Base-by-base conservation (phyloP, 225 moss, liverwort and hornwort species). In the Sphagnum tenellum region DNA sequence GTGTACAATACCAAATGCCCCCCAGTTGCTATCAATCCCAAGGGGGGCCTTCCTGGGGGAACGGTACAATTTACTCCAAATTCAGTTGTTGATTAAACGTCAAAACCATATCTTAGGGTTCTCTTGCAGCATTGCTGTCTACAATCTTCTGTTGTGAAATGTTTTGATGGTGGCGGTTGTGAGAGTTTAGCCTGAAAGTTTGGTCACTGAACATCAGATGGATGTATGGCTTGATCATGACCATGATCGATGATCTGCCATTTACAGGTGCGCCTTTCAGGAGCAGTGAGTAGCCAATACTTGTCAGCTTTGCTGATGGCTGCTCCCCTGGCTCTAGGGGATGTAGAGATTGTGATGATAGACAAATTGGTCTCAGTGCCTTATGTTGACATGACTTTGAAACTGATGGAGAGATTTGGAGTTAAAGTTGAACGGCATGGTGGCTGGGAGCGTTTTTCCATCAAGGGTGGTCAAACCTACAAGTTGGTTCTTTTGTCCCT, bases 351-450 rank as follows among this genome's bases (percentile, higher is more conserved):
- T 62, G 87, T 85, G 73, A 98, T 98, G 76, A 67, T 82, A 9
- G 93, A 98, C 74, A 93, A 98, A 76, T 72, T 98, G 69, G 90
- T 98, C 51, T 98, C 96, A 45, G 89, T 93, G 65, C 96, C 96
- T 0, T 98, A 98, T 45, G 93, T 93, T 4, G 93, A 98, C 74
- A 98, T 98, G 90, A 98, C 96, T 62, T 77, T 98, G 65, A 82
- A 87, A 65, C 66, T 98, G 2, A 98, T 98, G 93, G 78, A 90
- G 62, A 81, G 92, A 0, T 98, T 98, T 59, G 96, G 96, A 66
- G 90, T 98, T 4, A 81, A 72, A 52, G 70, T 92, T 50, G 92
- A 98, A n/a, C 71, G 90, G 6, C 85, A 92, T 61, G 82, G 55
- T 60, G 87, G 88, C 51, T 98, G 96, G 92, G 88, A 92, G 60